phyloP scores from a whole-genome alignment of 768 basidiomycete genomes.

The Auricularia cornea region DNA sequence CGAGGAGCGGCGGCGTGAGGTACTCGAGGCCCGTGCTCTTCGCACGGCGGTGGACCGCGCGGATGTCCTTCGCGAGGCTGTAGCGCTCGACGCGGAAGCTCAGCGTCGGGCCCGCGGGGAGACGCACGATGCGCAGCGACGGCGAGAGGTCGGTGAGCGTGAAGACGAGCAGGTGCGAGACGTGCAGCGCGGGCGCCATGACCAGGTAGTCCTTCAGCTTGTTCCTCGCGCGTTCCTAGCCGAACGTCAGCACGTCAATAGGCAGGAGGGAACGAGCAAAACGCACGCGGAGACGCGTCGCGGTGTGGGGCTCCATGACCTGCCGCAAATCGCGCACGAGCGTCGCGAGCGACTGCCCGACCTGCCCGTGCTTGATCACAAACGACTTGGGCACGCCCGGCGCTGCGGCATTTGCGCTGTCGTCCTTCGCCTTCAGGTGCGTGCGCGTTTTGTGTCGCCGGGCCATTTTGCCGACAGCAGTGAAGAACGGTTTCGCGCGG shows the following conservation, averaged over 20 bases:
- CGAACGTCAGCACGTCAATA: slow-evolving; percentile 5
- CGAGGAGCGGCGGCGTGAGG: slow-evolving; percentile 85
- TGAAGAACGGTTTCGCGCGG: neutral
- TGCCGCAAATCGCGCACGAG: slow-evolving; percentile 89
- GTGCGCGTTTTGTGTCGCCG: slow-evolving; percentile 74
- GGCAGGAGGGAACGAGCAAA: slow-evolving; percentile 14
- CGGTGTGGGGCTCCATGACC: slow-evolving; percentile 98
- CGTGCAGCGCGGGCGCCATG: slow-evolving; percentile 82
- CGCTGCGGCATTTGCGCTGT: slow-evolving; percentile 24
- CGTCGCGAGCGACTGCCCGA: slow-evolving; percentile 77
- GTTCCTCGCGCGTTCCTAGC: slow-evolving; percentile 81
- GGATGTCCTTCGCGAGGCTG: slow-evolving; percentile 78
- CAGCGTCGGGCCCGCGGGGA: slow-evolving; percentile 87
- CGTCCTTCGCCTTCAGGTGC: slow-evolving; percentile 50
- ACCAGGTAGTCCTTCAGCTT: slow-evolving; percentile 91
- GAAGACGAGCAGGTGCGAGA: slow-evolving; percentile 89
- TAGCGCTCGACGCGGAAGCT: slow-evolving; percentile 91
- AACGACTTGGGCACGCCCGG: slow-evolving; percentile 75
- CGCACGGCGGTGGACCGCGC: slow-evolving; percentile 55
- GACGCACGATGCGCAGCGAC: slow-evolving; percentile 74
- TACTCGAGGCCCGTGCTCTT: slow-evolving; percentile 81
- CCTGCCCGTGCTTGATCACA: slow-evolving; percentile 92
- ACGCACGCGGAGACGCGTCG: slow-evolving; percentile 75
- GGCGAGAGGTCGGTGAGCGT: slow-evolving; percentile 81
- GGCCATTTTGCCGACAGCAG: slow-evolving; percentile 47